Base-by-base conservation (phyloP, 2,329 filamentous ascomycete genomes). In the Aspergillus sp. region DNA sequence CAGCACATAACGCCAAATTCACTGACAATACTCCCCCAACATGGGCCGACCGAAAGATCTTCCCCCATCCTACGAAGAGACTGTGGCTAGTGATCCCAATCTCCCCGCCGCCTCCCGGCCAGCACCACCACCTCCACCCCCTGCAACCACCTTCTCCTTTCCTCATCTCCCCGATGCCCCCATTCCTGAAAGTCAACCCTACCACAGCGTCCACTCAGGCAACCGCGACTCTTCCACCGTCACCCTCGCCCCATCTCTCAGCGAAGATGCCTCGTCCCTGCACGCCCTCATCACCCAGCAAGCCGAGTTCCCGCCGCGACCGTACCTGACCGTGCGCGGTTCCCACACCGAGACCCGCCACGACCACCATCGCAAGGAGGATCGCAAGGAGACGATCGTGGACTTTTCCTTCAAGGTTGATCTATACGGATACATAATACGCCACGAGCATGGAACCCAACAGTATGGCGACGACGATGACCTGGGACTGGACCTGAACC, bases 261-360 rank as follows among this genome's bases (percentile, higher is more conserved):
- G 62, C 54, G 9, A 48, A 12, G 55, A 63, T 28, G 21, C 60
- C 6, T 23, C 32, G 8, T 30, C 53, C 4, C 77, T 87, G 19
- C 75, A 82, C 59, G 60, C 69, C 12, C 79, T 84, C 63, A 73
- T 87, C 48, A 41, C 21, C 17, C 62, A 67, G 66, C 25, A 67
- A 67, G 28, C 70, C 15, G 51, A 54, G 17, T 51, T 77, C 9
- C 85, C 86, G 4, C 85, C 85, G 0, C 79, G 84, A n/a, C 81
- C 82, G 0, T 81, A 76, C 55, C 78, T 87, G 8, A 79, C 78
- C 51, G 72, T 89, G 45, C 75, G 78, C 32, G 87, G 87, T 55
- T 80, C 80, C 4, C 86, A 88, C 71, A 74, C 67, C 12, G 76
- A 84, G 70, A 79, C 74, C 3, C 55, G 53, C 4, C 55, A 57